Evolutionary conservation across 1,284 basidiomycete genomes (phyloP), one percentile per base, ranked within the genome.

Genomic region (Tetrapyrgos nigripes): DNA sequence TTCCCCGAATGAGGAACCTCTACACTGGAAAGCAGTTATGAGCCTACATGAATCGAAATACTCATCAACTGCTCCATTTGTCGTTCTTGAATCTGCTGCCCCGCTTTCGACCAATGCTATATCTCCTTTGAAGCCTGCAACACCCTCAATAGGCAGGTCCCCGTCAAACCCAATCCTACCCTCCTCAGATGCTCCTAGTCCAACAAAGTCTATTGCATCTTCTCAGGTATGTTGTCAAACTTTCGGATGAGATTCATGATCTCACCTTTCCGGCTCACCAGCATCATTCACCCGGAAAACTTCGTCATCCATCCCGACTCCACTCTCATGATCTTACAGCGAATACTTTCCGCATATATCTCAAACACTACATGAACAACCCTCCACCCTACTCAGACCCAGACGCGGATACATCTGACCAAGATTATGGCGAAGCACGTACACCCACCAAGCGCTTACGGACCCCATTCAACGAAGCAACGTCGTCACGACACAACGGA

Each of bases 331-430:
- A 91, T 57, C 80, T 92, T 35, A 91, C 83, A 1, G 79, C 76
- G 5, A 86, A 86, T 58, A 87, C 85, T 0, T 91, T 92, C 69
- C 81, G 87, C 11, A 82, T 90, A 44, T 91, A 92, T 65, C 64
- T 92, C 60, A 91, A 89, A 63, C 86, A 92, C 62, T 92, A 85
- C 69, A 88, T 92, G 85, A 85, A 89, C 65, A 78, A 85, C 62
- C 48, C 29, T 23, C 55, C 43, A 10, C 10, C 17, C 3, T 19
- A n/a, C 19, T 54, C 70, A 70, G 0, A 71, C 68, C 1, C 61
- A 29, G 54, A 52, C 10, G 17, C 29, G 1, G 53, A 51, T 19
- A 9, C 21, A 21, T 50, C 47, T 9, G 50, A 55, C 26, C 50
- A 51, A 14, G 57, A 58, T 21, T 48, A 45, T 21, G 46, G 29